phyloP scores from a whole-genome alignment of 257 asterid genomes.

The Nicotiana paniculata region DNA sequence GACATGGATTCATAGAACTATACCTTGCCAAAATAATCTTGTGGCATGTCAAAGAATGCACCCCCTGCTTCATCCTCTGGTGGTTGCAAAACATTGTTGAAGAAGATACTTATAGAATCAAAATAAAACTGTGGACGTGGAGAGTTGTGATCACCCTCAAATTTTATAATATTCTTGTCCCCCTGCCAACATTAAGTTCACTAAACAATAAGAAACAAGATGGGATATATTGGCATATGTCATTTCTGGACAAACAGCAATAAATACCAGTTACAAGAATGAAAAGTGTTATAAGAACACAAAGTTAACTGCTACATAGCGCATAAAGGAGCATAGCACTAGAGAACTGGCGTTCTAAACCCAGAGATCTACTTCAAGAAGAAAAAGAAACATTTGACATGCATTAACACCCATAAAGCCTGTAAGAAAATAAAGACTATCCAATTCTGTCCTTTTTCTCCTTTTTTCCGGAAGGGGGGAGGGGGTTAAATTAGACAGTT shows the following conservation, averaged over 20 bases:
- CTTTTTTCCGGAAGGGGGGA: not conserved
- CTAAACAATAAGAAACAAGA: not conserved
- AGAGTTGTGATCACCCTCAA: slow-evolving; percentile 96
- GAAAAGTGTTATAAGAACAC: not conserved
- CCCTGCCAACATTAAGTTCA: slow-evolving; percentile 44
- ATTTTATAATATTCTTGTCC: slow-evolving; percentile 88
- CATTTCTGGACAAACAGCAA: not conserved
- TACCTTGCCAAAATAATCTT: slow-evolving; percentile 59
- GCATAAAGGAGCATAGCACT: not conserved
- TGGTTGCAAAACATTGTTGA: slow-evolving; percentile 89
- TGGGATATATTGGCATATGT: not conserved
- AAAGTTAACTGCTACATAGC: not conserved
- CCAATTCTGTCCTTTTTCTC: not conserved
- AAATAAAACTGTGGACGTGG: slow-evolving; percentile 94
- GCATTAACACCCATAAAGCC: not conserved
- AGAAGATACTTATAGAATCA: slow-evolving; percentile 88
- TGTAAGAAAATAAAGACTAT: not conserved
- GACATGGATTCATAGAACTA: slow-evolving; percentile 7
- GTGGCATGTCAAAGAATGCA: slow-evolving; percentile 49
- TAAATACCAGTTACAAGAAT: not conserved
- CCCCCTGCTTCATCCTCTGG: slow-evolving; percentile 56
- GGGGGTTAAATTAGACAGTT: slow-evolving; percentile 11
- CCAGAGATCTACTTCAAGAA: not conserved
- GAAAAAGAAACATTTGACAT: not conserved
- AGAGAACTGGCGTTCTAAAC: not conserved